Base-by-base conservation (phyloP, 352 stramenopile species). In the Globisporangium perplexum region DNA sequence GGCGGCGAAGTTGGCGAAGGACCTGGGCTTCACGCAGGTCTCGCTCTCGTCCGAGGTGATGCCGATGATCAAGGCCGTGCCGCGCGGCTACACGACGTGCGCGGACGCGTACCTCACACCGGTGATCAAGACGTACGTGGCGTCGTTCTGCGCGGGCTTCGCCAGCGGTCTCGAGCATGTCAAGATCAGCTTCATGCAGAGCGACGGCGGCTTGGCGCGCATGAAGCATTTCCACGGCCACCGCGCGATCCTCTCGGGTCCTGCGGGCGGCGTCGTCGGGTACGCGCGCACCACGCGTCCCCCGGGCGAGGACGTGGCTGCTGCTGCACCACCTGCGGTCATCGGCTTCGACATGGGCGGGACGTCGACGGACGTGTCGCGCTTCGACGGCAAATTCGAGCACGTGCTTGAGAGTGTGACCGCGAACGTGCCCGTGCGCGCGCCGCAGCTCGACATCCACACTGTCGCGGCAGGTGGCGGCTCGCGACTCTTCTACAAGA, bases 311-410 rank as follows among this genome's bases (percentile, higher is more conserved):
- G 55, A 68, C 3, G 42, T 49, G 26, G 55, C 55, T 8, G 47
- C 48, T 18, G 50, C 59, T 15, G n/a, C 54, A 18, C 43, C 71
- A 50, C 72, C 78, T 18, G 74, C 79, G 1, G 80, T 90, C 23
- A 99, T 99, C 61, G 97, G 97, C 22, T 99, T 99, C 69, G 97
- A 99, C 70, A 99, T 99, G 97, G 97, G 97, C 33, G 97, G 97
- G 2, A 99, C 97, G 1, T 98, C 87, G 17, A 99, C 96, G 0
- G 97, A 99, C 63, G 96, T 99, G 1, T 98, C 93, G 1, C 87
- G 97, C 28, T 99, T 98, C 55, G 96, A 97, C 41, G 96, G 97
- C 42, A 88, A 79, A 42, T 98, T 97, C 51, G 96, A 99, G 60
- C 96, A 98, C 63, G 96, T 99, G 3, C 98, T 99, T 49, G 97